These are phyloP conservation scores for Microsporum ferrugineum DNA, from an alignment of 2,329 filamentous ascomycete species.

Conservation along the genomic window DNA sequence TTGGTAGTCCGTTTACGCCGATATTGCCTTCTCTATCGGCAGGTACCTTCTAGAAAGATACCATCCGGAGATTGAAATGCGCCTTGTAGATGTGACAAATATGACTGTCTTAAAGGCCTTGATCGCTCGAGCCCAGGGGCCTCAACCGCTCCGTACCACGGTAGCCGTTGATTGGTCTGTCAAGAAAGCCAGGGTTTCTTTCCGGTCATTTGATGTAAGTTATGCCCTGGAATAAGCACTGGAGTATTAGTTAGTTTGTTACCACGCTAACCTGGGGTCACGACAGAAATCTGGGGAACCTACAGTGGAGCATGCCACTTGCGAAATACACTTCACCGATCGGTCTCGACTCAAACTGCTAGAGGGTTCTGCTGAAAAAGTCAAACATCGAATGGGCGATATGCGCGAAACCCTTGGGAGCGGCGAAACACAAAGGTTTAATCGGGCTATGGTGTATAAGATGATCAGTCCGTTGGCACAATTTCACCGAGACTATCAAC, in stretches of 20 bases:
- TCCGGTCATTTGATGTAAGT: conserved; percentile 3
- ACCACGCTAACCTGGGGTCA: background rate
- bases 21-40: conserved; percentile 9
- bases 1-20: conserved; percentile 11
- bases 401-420: conserved; percentile 21
- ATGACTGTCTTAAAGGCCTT: conserved; percentile 9
- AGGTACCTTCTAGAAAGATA: conserved; percentile 4
- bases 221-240: background rate
- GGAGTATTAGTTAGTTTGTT: background rate
- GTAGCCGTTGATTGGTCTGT: conserved; percentile 6
- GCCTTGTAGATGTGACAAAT: conserved; percentile 6
- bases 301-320: conserved; percentile 4
- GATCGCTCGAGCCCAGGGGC: conserved; percentile 3
- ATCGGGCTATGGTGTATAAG: conserved; percentile 27
- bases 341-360: conserved; percentile 16
- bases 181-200: background rate
- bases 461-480: conserved; percentile 27
- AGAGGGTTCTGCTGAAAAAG: conserved; percentile 15
- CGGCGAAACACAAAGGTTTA: conserved; percentile 23
- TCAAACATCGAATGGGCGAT: conserved; percentile 8
- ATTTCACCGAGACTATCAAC: conserved; percentile 25
- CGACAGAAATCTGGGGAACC: background rate
- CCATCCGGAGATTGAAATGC: background rate
- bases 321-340: conserved; percentile 3
- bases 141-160: conserved; percentile 2